Base-by-base conservation (phyloP, 768 basidiomycete species). In the Lactifluus echinatus region DNA sequence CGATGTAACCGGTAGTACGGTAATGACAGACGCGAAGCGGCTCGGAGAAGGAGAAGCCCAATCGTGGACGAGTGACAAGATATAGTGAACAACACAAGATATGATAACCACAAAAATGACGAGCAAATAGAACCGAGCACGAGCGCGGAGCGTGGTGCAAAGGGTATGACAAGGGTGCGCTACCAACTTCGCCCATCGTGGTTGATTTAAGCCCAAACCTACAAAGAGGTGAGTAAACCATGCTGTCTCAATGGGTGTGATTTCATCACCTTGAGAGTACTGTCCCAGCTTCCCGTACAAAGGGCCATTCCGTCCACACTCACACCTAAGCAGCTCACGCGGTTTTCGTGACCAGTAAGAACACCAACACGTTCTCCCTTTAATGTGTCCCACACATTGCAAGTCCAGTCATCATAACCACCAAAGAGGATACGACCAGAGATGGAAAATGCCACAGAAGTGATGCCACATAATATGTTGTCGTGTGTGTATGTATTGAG, bases 371-470 rank as follows among this genome's bases (percentile, higher is more conserved):
- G 89, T 71, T 98, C 95, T 54, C 96, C 96, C 73, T 95, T 96
- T 67, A 99, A 78, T 28, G 94, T 97, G 70, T 99, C 95, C 95
- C 95, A 99, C 50, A 98, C 95, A 69, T 99, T 99, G 77, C 93
- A 94, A 64, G 96, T 98, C 90, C 96, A 98, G 69, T 99, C 95
- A 72, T 99, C 95, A 70, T 99, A 99, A 40, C 95, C 95, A 63
- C 96, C 95, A 64, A 99, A 99, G 37, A 99, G 79, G 65, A 99
- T 91, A 58, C 95, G 89, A 36, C 95, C 95, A 26, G 94, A 97
- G 64, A 92, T 90, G 4, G 95, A 98, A 77, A 99, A 99, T 14
- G 93, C 95, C 64, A 99, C 96, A 4, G 94, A 97, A 14, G 95
- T 99, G 72, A 99, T 96, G 62, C 96, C 95, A 67, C 95, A 98